Base-by-base conservation (phyloP, 768 basidiomycete species). In the Cantharellus anzutake region DNA sequence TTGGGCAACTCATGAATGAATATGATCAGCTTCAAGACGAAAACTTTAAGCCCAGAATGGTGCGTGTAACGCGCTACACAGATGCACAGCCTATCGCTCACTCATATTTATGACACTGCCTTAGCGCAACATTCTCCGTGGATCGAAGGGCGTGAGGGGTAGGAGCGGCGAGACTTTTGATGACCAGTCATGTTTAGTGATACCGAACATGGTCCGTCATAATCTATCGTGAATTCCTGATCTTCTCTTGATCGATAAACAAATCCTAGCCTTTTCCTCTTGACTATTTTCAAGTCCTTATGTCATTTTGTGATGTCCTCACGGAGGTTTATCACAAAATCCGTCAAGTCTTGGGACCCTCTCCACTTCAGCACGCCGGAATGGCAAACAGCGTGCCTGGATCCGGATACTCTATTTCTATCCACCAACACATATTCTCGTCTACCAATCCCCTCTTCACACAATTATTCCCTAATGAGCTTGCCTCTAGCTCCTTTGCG, bases 271-370 rank as follows among this genome's bases (percentile, higher is more conserved):
- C 90, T n/a, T 93, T 92, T 70, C 74, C 83, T 2, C 69, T 93
- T 59, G 90, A 93, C 70, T 93, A 94, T 67, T 83, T 87, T 64
- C 85, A 93, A 71, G 86, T 86, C 5, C 78, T 92, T 41, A 79
- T 90, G 58, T 88, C 90, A 41, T 80, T 91, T 37, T 81, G 91
- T 58, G 91, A 93, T 67, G 84, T 93, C 55, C 77, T 93, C 44
- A 86, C 86, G 16, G 88, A 91, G 67, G 80, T 88, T 39, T 94
- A 93, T 73, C 82, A 86, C 70, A 90, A 88, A 70, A 84, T 94
- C 44, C 78, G 79, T 4, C 81, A 81, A 66, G 79, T 89, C 57
- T 80, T 94, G 34, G 88, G 88, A 0, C 84, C 88, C 4, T 55
- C 65, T 4, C 38, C 62, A 11, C 57, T 59, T 5, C 40, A 56